Evolutionary conservation across 441 rosid genomes (phyloP).

Genomic region (Populus hybrid): DNA sequence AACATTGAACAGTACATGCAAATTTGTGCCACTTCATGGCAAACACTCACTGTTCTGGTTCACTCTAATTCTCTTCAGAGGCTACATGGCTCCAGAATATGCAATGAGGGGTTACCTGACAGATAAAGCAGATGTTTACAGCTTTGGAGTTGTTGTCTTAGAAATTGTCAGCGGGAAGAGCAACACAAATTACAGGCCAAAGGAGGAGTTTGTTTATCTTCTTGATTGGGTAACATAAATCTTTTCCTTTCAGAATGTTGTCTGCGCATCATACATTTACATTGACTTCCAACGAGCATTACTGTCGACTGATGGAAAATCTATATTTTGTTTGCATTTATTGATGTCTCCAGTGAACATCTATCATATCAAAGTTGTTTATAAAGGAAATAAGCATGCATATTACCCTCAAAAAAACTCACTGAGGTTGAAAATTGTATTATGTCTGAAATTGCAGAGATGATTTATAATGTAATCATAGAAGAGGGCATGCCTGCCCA

Average conservation of each 20-base stretch:
- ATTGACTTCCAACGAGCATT: background rate
- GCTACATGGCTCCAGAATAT: slow-evolving; percentile 91
- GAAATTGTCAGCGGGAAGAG: slow-evolving; percentile 76
- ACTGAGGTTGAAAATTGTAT: no score
- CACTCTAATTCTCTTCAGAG: slow-evolving; percentile 31
- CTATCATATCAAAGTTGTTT: no score
- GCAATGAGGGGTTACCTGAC: slow-evolving; percentile 94
- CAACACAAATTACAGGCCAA: slow-evolving; percentile 71
- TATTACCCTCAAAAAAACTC: no score
- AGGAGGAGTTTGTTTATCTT: slow-evolving; percentile 65
- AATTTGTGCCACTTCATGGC: no score
- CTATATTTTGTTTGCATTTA: no score
- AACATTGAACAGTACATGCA: no score
- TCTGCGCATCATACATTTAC: background rate
- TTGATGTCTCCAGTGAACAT: no score
- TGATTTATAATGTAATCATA: no score
- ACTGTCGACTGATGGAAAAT: background rate
- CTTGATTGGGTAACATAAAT: slow-evolving; percentile 66
- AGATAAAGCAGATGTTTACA: slow-evolving; percentile 85
- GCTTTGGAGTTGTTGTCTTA: slow-evolving; percentile 70
- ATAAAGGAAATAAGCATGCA: no score
- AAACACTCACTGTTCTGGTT: no score
- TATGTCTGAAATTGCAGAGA: no score
- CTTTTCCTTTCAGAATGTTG: background rate
- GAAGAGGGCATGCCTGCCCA: no score